phyloP scores from a whole-genome alignment of 176 grass and related monocot species.

The Poa annua region DNA sequence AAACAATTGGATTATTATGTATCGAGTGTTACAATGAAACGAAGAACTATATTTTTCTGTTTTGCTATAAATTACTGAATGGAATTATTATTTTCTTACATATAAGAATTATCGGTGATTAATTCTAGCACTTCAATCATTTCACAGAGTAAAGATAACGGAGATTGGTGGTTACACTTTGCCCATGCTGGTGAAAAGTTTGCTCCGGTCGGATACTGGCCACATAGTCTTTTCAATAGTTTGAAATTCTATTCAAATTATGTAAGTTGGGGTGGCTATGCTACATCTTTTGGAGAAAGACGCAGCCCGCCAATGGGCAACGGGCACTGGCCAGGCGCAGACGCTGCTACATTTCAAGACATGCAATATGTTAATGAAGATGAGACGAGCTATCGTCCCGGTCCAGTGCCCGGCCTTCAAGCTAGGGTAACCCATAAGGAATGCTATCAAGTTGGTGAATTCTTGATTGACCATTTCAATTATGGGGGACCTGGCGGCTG shows the following conservation, averaged over 20 bases:
- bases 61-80: background rate
- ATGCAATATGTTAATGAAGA: background rate
- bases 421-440: background rate
- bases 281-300: background rate
- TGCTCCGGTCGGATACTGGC: slow-evolving; percentile 6
- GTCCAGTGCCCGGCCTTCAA: background rate
- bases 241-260: background rate
- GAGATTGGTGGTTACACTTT: slow-evolving; percentile 35
- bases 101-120: too few relatives aligned
- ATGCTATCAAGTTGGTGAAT: background rate
- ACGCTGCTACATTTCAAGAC: background rate
- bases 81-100: too few relatives aligned
- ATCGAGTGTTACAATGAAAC: background rate
- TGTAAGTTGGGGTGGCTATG: background rate
- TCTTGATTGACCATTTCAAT: background rate
- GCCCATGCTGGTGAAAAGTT: background rate
- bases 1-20: background rate
- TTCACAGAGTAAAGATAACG: slow-evolving; percentile 7
- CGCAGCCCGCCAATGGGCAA: background rate
- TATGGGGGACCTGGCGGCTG: slow-evolving; percentile 10
- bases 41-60: background rate
- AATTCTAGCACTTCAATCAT: background rate
- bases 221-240: background rate
- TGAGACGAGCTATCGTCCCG: background rate
- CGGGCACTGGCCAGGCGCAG: slow-evolving; percentile 4